Evolutionary conservation across 305 asterid genomes (phyloP).

Genomic region (Solanum hybrid): DNA sequence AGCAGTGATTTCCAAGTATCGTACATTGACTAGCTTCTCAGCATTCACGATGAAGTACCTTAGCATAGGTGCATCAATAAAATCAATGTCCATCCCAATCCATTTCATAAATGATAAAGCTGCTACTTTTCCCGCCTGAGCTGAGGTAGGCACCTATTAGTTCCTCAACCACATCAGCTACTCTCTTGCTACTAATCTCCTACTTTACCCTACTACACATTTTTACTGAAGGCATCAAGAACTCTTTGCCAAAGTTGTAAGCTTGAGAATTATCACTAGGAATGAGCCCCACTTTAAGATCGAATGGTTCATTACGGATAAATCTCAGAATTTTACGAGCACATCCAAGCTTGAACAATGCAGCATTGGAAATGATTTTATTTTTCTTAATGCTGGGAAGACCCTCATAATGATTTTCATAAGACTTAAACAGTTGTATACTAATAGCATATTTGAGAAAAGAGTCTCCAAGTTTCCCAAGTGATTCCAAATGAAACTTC

Average conservation of each 20-base stretch:
- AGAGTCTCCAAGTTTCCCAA: not conserved
- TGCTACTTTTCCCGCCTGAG: not conserved
- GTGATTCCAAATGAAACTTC: not conserved
- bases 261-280: not conserved
- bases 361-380: not conserved
- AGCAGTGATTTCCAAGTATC: not conserved
- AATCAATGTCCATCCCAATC: not conserved
- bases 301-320: not conserved
- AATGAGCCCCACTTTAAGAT: not conserved
- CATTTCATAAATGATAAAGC: not conserved
- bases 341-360: not conserved
- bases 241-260: not conserved
- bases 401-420: not conserved
- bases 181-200: not conserved
- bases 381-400: not conserved
- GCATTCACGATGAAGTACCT: not conserved
- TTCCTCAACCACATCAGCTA: not conserved
- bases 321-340: not conserved
- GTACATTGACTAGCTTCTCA: not conserved
- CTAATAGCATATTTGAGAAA: not conserved
- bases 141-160: not conserved
- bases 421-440: not conserved
- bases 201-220: no score
- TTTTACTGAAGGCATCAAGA: not conserved
- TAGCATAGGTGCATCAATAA: not conserved